Base-by-base conservation (phyloP, 495 filamentous ascomycete species). In the Aspergillus steynii region DNA sequence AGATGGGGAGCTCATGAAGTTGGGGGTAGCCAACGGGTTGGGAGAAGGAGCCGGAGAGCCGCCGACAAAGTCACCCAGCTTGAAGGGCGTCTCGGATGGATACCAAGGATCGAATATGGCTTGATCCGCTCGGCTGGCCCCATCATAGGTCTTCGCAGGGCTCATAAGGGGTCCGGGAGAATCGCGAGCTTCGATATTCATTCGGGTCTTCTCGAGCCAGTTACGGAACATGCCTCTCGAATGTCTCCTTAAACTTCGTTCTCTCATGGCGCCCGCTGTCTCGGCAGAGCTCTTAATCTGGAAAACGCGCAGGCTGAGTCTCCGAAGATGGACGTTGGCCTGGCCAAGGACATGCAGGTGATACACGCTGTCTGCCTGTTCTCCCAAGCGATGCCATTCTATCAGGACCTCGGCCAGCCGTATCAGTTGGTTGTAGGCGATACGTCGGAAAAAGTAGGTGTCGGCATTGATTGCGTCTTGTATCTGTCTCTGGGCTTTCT, bases 1-100 rank as follows among this genome's bases (percentile, higher is more conserved):
- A 5, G 85, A 86, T 32, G 85, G 85, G 6, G 85, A 87, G 48
- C 71, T 79, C 55, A 85, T 62, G 66, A 82, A 83, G 50, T 72
- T 85, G 20, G 84, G 83, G 14, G 77, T 80, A n/a, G 69, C 68
- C 27, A 85, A 57, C 4, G 83, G 80, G 14, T 67, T 77, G n/a
- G 74, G 67, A 25, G 73, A 71, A 42, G 66, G 70, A 55, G 62
- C 69, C 32, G 77, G 69, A 2, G 74, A 66, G 20, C 70, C 70
- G 46, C 72, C 64, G 26, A 73, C 74, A 57, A 80, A 74, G 51
- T 82, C 72, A 50, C 68, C 76, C 46, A 77, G 56, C 55, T 82
- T 81, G 61, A 86, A 78, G 5, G 78, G 82, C 7, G 78, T 79
- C 61, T 83, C 78, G 31, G 71, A 67, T 29, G 73, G 75, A 61